Conservation (phyloP, 768 basidiomycete genomes). For the Lepiota brunneoincarnata region DNA sequence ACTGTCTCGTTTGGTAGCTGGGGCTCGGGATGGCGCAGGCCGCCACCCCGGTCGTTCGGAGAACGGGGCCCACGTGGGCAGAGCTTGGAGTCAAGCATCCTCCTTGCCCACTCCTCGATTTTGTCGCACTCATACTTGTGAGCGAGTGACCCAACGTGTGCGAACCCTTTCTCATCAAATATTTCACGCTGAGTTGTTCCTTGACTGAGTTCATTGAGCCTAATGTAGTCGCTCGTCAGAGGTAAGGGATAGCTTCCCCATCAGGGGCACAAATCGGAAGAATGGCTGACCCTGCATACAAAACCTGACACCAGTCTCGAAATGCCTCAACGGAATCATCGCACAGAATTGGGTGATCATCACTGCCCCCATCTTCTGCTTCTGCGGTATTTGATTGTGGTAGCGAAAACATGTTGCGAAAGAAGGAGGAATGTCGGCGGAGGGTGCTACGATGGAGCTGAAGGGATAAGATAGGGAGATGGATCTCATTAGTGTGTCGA, state of each 20-base stretch:
- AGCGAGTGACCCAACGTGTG: neutral
- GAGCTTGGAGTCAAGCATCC: neutral
- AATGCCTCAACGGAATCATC: neutral
- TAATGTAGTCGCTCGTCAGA: neutral
- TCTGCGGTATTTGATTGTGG: neutral
- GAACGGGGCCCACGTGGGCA: too few relatives aligned
- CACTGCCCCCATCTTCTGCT: neutral
- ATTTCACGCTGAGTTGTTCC: neutral
- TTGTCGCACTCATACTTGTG: neutral
- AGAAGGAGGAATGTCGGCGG: neutral
- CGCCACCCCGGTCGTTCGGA: too few relatives aligned
- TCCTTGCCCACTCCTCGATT: neutral
- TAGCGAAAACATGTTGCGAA: neutral
- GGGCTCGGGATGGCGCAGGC: too few relatives aligned
- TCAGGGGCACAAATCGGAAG: neutral
- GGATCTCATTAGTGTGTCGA: too few relatives aligned
- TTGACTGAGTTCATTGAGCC: neutral
- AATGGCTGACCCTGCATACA: neutral
- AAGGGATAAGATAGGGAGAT: too few relatives aligned
- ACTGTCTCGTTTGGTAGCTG: too few relatives aligned
- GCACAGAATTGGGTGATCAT: neutral
- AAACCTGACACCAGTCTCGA: constrained; percentile 1
- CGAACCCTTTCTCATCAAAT: neutral
- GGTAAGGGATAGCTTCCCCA: neutral
- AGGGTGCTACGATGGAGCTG: constrained; percentile 1